These are phyloP conservation scores for Talaromyces nanjingensis DNA, from an alignment of 495 filamentous ascomycete genomes.

Conservation along the genomic window DNA sequence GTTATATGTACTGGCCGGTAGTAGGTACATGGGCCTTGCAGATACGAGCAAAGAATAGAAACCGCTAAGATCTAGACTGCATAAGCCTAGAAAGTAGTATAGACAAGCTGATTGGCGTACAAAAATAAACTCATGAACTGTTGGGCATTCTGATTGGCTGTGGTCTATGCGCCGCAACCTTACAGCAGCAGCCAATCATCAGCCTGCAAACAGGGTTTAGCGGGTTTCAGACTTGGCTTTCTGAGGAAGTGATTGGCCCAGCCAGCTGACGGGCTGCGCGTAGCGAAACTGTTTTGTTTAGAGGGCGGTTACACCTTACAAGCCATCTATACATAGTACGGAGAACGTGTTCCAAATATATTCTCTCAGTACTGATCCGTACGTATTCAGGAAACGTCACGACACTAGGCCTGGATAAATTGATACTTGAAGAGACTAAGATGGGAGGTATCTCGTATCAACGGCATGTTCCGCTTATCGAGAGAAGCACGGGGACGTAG, in stretches of 20 bases:
- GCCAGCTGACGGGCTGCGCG: background rate
- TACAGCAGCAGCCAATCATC: background rate
- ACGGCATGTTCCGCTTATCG: background rate
- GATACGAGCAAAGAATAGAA: constrained; percentile 2
- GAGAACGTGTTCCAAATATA: background rate
- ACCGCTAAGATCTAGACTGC: background rate
- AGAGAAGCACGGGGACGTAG: background rate
- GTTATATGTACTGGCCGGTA: background rate
- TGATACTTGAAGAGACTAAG: background rate
- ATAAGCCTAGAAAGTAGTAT: too few species aligned
- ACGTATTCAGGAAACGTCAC: background rate
- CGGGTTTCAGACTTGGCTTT: background rate
- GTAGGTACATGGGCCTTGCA: background rate
- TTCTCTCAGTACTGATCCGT: too few species aligned
- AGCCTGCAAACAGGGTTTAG: background rate
- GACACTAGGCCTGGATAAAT: background rate
- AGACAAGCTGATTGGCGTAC: background rate
- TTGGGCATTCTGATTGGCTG: background rate
- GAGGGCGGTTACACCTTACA: background rate
- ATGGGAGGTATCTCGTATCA: background rate
- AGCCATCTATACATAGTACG: background rate
- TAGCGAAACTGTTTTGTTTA: background rate
- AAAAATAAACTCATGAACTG: constrained; percentile 1
- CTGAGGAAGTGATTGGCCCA: background rate
- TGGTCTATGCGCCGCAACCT: background rate